These are phyloP conservation scores for Monilinia polystroma DNA, from an alignment of 2,329 filamentous ascomycete species.

Conservation along the genomic window DNA sequence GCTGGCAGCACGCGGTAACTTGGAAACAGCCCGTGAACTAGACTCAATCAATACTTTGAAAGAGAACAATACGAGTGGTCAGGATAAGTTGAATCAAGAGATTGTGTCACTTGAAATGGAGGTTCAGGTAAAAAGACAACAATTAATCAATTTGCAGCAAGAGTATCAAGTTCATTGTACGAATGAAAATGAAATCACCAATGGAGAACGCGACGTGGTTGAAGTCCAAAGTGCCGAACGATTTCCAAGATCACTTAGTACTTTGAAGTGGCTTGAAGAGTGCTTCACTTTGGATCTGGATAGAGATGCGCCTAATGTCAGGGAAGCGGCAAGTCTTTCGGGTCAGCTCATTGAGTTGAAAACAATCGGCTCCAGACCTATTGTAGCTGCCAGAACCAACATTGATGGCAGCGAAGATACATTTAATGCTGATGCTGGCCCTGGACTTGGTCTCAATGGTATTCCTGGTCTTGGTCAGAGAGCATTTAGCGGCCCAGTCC, in stretches of 20 bases:
- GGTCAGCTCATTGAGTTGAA: neutral
- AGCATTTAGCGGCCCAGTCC: neutral
- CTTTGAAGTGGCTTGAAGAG: slow-evolving; percentile 1
- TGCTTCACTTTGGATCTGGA: slow-evolving; percentile 6
- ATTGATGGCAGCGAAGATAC: neutral
- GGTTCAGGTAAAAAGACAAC: neutral
- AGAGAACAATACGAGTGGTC: neutral
- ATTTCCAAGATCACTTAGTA: neutral
- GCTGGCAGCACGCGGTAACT: neutral
- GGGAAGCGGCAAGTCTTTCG: neutral
- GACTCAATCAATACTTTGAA: neutral
- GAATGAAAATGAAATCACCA: neutral
- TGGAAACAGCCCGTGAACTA: neutral
- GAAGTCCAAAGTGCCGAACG: neutral
- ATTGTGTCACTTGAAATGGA: neutral
- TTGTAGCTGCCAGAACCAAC: no score
- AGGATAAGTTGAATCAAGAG: neutral
- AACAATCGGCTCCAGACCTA: neutral
- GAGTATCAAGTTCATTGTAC: neutral
- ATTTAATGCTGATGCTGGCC: neutral
- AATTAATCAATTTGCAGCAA: neutral
- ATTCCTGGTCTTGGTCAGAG: neutral
- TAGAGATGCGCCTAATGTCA: slow-evolving; percentile 12
- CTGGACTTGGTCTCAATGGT: neutral
- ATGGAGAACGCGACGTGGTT: neutral